Percentiles rank a stretch among this genome's conserved stretches.
phyloP scores from a whole-genome alignment of 2,329 filamentous ascomycete species.

The Proliferodiscus dingleyae region DNA sequence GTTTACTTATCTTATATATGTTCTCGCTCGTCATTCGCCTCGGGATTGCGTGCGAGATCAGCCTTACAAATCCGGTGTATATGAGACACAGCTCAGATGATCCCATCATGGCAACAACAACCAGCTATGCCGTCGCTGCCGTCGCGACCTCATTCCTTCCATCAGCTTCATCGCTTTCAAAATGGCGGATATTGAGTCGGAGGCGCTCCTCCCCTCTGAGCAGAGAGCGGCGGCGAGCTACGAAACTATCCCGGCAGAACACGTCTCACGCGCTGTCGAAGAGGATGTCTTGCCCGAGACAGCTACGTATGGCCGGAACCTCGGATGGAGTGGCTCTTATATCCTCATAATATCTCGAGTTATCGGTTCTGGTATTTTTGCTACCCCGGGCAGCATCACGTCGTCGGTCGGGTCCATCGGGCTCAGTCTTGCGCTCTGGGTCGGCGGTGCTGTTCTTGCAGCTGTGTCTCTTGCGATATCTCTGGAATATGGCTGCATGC shows the following conservation, averaged over 20 bases:
- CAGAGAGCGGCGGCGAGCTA: not conserved
- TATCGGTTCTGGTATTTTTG: constrained; percentile 27
- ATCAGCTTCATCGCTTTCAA: not conserved
- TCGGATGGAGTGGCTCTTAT: constrained; percentile 25
- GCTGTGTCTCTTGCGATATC: constrained; percentile 40
- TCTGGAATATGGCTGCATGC: constrained; percentile 42
- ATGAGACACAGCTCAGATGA: not conserved
- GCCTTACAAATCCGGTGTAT: not conserved
- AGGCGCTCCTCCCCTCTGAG: not conserved
- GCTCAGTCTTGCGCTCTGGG: constrained; percentile 49
- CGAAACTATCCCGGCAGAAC: not conserved
- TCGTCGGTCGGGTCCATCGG: constrained; percentile 64
- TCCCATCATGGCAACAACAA: not conserved
- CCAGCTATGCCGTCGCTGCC: not conserved
- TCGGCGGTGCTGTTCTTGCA: constrained; percentile 42
- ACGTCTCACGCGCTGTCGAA: constrained; percentile 32
- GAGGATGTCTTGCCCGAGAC: constrained; percentile 57
- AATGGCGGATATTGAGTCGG: not conserved
- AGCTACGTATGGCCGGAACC: constrained; percentile 47
- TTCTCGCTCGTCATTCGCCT: not conserved
- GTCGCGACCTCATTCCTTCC: not conserved
- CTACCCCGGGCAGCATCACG: constrained; percentile 45
- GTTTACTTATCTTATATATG: no score
- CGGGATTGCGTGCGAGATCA: not conserved
- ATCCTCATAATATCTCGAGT: constrained; percentile 29